A percentile compares a stretch with the other conserved stretches of the same genome.
Conservation (phyloP, 2,329 filamentous ascomycete genomes). For the Talaromyces piceae region DNA sequence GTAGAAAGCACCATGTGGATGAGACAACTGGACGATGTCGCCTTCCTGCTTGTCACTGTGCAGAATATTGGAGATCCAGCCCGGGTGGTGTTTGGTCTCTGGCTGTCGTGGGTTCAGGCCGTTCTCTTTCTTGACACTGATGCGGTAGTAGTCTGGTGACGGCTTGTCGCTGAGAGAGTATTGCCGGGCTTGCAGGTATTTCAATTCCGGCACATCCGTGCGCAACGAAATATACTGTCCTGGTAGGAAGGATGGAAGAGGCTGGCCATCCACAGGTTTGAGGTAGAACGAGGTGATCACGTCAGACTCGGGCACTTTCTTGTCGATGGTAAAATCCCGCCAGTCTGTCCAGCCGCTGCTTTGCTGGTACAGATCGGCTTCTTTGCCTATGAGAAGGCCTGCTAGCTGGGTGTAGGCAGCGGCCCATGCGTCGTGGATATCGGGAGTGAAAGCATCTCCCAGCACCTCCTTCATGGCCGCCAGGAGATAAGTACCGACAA, state of each 20-base stretch:
- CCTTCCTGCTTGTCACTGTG: constrained; percentile 56
- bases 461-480: constrained; percentile 59
- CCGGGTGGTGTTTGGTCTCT: constrained; percentile 47
- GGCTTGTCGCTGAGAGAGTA: constrained; percentile 66
- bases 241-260: constrained; percentile 57
- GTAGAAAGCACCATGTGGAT: constrained; percentile 58
- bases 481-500: constrained; percentile 61
- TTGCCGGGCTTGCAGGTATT: constrained; percentile 60
- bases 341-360: constrained; percentile 59
- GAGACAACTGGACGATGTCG: constrained; percentile 57
- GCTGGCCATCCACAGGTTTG: constrained; percentile 52
- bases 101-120: constrained; percentile 33
- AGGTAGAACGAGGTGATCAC: constrained; percentile 67
- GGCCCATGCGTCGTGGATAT: constrained; percentile 58
- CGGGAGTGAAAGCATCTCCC: constrained; percentile 56
- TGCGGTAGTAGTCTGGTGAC: constrained; percentile 55
- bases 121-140: constrained; percentile 62
- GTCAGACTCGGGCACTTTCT: constrained; percentile 59
- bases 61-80: constrained; percentile 63
- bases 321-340: constrained; percentile 58
- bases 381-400: constrained; percentile 61
- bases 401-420: constrained; percentile 66
- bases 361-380: constrained; percentile 55
- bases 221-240: constrained; percentile 67
- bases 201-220: constrained; percentile 50